Base-by-base conservation (phyloP, 2,329 filamentous ascomycete genomes). In the Fusarium sp. region DNA sequence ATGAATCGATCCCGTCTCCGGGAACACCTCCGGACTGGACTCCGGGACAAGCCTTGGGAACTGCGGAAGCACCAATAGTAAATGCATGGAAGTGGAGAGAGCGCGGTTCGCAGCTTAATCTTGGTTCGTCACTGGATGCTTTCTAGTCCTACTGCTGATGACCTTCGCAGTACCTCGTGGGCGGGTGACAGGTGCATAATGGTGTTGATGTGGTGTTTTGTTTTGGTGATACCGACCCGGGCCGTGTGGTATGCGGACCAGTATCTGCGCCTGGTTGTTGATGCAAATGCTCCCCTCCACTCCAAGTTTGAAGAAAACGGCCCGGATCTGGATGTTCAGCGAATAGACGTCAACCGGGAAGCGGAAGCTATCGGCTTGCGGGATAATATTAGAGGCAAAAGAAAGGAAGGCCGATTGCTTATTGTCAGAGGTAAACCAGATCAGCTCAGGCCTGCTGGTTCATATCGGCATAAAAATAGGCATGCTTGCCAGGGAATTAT, bases 21-120 rank as follows among this genome's bases (percentile, higher is more conserved):
- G 63, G 44, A 60, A 63, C 68, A 65, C 52, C 65, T 63, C 72
- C 67, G 65, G 72, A 40, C 56, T 57, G 50, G 36, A 42, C 67
- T 58, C 69, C 71, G 62, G 67, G 57, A 53, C 46, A 53, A 68
- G 42, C 53, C 44, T 55, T 51, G 42, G 46, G 50, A 59, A 44
- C 24, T 66, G 48, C 43, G 51, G 44, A 62, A 60, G 38, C 45
- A 39, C 46, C 58, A 64, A 44, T 48, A 51, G 43, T 56, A 44
- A 46, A 62, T 42, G 62, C 44, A 66, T 45, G 39, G 42, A 48
- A 65, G 69, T 70, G 69, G 69, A 53, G 49, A 62, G 48, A 45
- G 33, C n/a, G 20, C 26, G 45, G 44, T 42, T 63, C 53, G 52
- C 56, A 63, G 45, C 38, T 68, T 60, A 52, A 55, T 55, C 42